These are phyloP conservation scores for Lachnum nothofagi DNA, from an alignment of 2,329 filamentous ascomycete genomes.

Conservation along the genomic window DNA sequence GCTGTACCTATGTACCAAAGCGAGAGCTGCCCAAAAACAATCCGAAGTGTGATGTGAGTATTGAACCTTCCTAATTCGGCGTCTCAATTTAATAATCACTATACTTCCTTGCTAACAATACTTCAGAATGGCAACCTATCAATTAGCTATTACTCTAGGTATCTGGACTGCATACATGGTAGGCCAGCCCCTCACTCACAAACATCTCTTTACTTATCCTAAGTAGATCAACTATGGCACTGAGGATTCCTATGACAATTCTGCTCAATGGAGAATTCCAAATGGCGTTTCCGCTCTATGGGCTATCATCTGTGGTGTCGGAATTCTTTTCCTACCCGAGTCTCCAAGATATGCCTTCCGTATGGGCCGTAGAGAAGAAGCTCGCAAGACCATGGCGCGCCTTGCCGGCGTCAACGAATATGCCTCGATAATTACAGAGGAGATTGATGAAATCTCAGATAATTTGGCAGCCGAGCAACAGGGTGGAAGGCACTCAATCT, in stretches of 20 bases:
- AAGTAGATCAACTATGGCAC: conserved; percentile 56
- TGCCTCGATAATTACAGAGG: conserved; percentile 38
- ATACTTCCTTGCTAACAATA: too few relatives aligned
- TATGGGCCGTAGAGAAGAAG: conserved; percentile 43
- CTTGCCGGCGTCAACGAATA: conserved; percentile 40
- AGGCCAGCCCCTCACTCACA: conserved; percentile 10
- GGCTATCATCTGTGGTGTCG: conserved; percentile 47
- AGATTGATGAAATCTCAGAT: conserved; percentile 48
- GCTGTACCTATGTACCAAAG: conserved; percentile 65
- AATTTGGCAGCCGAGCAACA: conserved; percentile 47
- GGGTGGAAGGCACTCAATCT: conserved; percentile 33
- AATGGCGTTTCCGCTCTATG: conserved; percentile 52
- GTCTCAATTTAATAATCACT: too few relatives aligned
- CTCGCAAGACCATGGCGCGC: conserved; percentile 43
- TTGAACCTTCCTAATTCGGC: too few relatives aligned
- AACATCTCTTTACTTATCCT: conserved; percentile 34
- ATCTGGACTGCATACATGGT: conserved; percentile 56
- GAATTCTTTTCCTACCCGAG: conserved; percentile 51
- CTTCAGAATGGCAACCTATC: conserved; percentile 60
- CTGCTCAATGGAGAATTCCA: conserved; percentile 59
- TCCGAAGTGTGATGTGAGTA: conserved; percentile 61
- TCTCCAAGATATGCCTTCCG: conserved; percentile 49
- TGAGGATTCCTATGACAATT: conserved; percentile 36
- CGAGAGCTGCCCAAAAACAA: conserved; percentile 59
- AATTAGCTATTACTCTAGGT: conserved; percentile 65